Evolutionary conservation across 768 basidiomycete species (phyloP).

Genomic region (Mycena galericulata): DNA sequence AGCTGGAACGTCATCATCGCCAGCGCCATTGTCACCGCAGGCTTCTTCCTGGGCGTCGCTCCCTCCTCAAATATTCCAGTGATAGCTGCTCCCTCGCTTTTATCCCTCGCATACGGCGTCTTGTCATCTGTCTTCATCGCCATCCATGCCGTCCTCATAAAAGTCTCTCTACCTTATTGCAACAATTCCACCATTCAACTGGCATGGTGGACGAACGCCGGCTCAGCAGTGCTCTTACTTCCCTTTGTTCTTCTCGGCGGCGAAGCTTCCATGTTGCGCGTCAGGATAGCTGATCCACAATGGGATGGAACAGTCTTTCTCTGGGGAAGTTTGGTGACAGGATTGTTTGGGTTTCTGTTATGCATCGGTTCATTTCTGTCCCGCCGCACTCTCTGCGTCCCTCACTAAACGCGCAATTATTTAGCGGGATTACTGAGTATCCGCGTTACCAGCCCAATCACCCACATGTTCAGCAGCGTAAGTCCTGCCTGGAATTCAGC

Average conservation of each 20-base stretch:
- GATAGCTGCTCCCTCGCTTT: slow-evolving; percentile 58
- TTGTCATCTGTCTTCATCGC: slow-evolving; percentile 83
- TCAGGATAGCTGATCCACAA: slow-evolving; percentile 49
- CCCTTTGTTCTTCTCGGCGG: slow-evolving; percentile 72
- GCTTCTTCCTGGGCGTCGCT: slow-evolving; percentile 82
- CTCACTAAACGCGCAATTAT: neutral
- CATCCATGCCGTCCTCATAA: slow-evolving; percentile 81
- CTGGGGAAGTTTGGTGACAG: slow-evolving; percentile 77
- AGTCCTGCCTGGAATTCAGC: slow-evolving; percentile 43
- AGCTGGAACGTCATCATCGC: slow-evolving; percentile 66
- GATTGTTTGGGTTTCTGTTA: slow-evolving; percentile 84
- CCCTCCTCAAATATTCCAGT: slow-evolving; percentile 62
- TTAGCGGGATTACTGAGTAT: slow-evolving; percentile 78
- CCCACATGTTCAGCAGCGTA: slow-evolving; percentile 88
- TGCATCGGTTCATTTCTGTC: slow-evolving; percentile 59
- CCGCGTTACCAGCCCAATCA: slow-evolving; percentile 85
- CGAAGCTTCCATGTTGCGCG: slow-evolving; percentile 58
- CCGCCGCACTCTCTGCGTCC: neutral
- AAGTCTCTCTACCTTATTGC: slow-evolving; percentile 74
- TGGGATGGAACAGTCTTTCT: slow-evolving; percentile 69
- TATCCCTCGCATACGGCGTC: slow-evolving; percentile 77
- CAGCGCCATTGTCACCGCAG: slow-evolving; percentile 73
- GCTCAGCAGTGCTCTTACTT: slow-evolving; percentile 72
- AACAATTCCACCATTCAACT: slow-evolving; percentile 79
- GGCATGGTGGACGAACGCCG: slow-evolving; percentile 84